Evolutionary conservation across 2,329 filamentous ascomycete genomes (phyloP).

Genomic region (Diaporthe capsici): DNA sequence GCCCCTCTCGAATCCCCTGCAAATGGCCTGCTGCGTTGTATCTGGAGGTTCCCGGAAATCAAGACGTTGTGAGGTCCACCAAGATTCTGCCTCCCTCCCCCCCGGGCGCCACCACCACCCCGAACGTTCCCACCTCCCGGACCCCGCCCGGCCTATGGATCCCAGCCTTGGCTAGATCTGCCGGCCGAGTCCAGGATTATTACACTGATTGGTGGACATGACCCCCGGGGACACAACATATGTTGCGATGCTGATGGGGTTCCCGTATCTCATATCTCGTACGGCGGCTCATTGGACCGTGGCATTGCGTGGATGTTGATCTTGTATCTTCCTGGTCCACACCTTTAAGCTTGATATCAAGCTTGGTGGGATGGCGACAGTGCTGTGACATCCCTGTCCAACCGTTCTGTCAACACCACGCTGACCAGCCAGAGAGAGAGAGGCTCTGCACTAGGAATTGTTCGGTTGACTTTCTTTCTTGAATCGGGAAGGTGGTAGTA

Average conservation of each 20-base stretch:
- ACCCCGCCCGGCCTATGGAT: conserved; percentile 12
- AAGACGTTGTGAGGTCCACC: background rate
- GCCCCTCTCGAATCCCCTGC: conserved; percentile 10
- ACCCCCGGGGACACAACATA: background rate
- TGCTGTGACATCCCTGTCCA: conserved; percentile 12
- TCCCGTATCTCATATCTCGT: conserved; percentile 20
- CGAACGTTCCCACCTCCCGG: conserved; percentile 14
- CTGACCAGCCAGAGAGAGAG: background rate
- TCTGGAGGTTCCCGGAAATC: background rate
- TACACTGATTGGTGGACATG: conserved; percentile 26
- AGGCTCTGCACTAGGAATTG: background rate
- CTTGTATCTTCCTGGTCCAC: conserved; percentile 12
- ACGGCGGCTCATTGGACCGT: conserved; percentile 8
- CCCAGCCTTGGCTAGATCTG: conserved; percentile 31
- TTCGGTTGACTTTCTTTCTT: background rate
- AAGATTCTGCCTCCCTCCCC: background rate
- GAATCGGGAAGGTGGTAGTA: conserved; percentile 38
- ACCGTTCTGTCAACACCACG: background rate
- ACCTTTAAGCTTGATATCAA: conserved; percentile 35
- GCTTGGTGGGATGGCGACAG: conserved; percentile 3
- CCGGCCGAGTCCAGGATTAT: background rate
- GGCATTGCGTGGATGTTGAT: background rate
- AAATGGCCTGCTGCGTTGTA: conserved; percentile 19
- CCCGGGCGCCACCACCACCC: conserved; percentile 4
- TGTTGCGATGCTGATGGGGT: conserved; percentile 9